Evolutionary conservation across 192 early-diverging fungal genomes (phyloP), one percentile per base, ranked within the genome.

Genomic region (Polychytrium aggregatum): DNA sequence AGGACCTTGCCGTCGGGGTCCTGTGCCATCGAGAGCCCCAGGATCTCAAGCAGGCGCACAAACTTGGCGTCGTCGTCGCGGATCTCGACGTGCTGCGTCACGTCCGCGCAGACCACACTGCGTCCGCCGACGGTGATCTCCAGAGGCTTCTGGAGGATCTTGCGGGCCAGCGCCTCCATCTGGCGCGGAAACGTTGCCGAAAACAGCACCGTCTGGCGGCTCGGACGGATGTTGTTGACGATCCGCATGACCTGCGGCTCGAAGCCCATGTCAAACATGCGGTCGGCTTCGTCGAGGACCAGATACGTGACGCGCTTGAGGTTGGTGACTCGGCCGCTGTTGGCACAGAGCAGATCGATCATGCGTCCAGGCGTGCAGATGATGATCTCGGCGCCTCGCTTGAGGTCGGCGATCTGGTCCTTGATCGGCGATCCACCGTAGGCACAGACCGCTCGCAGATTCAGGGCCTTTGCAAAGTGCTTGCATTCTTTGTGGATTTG

Each of bases 181-280:
- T 97, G 96, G 38, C 94, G 97, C 1, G 96, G 97, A 65, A 97
- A 92, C 9, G 96, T 99, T 25, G 96, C 96, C 25, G 96, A 99
- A 61, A 99, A 99, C 35, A 99, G 75, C 91, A 96, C 87, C 25
- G 91, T 86, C 63, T 99, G 96, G 48, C 96, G 92, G 49, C 85
- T 88, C 76, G 25, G 79, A 81, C 11, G 87, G 88, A 48, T 81
- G 81, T 44, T 86, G 22, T 64, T 8, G 18, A 97, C 83, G 49
- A 99, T 97, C 57, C 88, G 85, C 81, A 91, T 90, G 18, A 98
- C 90, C 62, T 95, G 91, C 26, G 89, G 91, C 62, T 94, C 92
- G 57, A 99, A 99, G 11, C 93, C 96, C 84, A 95, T 87, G 63
- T 97, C 92, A 71, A 98, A 95, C 92, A 98, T 97, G 83, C 94